Conservation (phyloP, 257 asterid species). For the Scutellaria baicalensis region DNA sequence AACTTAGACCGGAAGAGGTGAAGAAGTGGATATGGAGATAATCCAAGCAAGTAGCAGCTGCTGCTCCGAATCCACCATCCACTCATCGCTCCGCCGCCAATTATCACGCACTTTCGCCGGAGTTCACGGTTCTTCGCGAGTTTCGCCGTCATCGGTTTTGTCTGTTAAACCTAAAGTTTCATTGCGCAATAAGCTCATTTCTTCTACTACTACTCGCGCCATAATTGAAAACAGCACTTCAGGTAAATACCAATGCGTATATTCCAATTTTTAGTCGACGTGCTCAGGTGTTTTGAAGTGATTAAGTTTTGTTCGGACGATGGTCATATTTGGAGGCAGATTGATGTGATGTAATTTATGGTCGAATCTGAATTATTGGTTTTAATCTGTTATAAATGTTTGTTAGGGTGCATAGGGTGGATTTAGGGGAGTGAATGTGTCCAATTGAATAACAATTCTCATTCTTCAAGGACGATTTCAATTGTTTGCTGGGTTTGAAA, state of each 20-base stretch:
- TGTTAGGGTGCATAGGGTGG: background rate
- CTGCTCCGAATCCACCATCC: constrained; percentile 9
- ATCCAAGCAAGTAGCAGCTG: constrained; percentile 30
- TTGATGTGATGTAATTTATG: too few species aligned
- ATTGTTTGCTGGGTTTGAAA: background rate
- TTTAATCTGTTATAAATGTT: background rate
- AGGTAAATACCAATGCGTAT: constrained; percentile 5
- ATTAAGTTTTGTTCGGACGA: background rate
- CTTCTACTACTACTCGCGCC: constrained; percentile 24
- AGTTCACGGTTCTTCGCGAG: background rate
- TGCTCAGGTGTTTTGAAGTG: background rate
- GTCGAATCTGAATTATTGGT: background rate
- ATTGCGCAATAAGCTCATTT: constrained; percentile 8
- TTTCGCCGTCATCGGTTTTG: constrained; percentile 2
- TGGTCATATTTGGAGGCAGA: background rate
- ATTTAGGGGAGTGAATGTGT: too few species aligned
- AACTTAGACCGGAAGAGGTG: background rate
- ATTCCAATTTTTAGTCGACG: background rate
- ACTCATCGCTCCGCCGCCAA: background rate
- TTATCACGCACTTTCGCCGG: background rate
- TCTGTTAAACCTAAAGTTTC: constrained; percentile 1
- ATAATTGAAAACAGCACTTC: constrained; percentile 30
- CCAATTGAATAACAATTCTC: background rate
- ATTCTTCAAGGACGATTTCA: background rate
- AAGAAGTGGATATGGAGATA: constrained; percentile 40